Evolutionary conservation across 163 green algal species (phyloP).

Genomic region (Volvox carteri): DNA sequence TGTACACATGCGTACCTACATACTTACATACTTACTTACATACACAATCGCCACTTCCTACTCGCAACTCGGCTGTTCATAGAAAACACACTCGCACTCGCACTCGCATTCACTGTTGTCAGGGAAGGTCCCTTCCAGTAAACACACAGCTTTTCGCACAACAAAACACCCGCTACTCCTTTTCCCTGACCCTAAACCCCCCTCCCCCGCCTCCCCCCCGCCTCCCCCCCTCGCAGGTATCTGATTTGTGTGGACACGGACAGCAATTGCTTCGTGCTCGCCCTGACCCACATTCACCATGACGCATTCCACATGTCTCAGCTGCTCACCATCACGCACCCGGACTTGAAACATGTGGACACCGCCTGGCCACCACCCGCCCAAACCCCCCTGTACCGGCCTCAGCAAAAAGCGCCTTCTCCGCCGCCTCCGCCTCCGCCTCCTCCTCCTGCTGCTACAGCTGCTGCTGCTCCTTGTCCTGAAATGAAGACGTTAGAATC

Average conservation of each 20-base stretch:
- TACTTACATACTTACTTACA: too few relatives aligned
- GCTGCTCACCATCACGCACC: slow-evolving; percentile 45
- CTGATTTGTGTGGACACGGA: slow-evolving; percentile 52
- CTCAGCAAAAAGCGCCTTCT: background rate
- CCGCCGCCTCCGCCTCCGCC: background rate
- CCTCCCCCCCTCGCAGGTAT: slow-evolving; percentile 15
- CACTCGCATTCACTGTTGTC: too few relatives aligned
- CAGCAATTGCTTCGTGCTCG: slow-evolving; percentile 35
- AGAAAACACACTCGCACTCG: too few relatives aligned
- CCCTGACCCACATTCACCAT: slow-evolving; percentile 39
- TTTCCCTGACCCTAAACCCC: background rate
- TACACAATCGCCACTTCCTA: too few relatives aligned
- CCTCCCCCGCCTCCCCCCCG: background rate
- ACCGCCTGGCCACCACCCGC: slow-evolving; percentile 20
- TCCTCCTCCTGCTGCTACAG: background rate
- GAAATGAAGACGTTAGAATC: too few relatives aligned
- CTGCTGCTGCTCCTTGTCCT: background rate
- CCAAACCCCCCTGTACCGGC: background rate
- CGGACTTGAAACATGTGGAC: slow-evolving; percentile 32
- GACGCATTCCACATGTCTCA: slow-evolving; percentile 50
- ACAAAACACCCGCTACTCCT: too few relatives aligned
- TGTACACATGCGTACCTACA: too few relatives aligned
- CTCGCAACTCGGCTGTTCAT: too few relatives aligned
- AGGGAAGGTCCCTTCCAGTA: too few relatives aligned
- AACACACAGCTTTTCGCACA: too few relatives aligned